Base-by-base conservation (phyloP, 176 grass and related monocot species). In the Zea mays region DNA sequence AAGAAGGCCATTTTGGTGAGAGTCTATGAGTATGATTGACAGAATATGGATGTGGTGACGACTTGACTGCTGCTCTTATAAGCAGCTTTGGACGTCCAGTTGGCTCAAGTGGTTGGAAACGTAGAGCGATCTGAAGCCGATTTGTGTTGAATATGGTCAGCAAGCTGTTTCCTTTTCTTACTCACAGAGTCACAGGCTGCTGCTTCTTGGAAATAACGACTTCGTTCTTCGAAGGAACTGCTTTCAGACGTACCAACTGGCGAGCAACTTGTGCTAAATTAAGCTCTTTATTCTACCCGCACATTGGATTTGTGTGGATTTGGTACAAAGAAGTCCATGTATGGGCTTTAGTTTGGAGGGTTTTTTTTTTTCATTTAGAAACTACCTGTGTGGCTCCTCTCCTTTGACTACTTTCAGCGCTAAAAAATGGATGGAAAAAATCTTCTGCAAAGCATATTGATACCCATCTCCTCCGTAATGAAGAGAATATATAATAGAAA, bases 1-100 rank as follows among this genome's bases (percentile, higher is more conserved):
- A 41, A 41, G 50, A 7, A 36, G 33, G 49, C 67, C 85, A 82
- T 82, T 58, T 58, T 7, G 44, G 45, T 14, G 55, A 44, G 51
- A 42, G 50, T 52, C 15, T 10, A 20, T 45, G 55, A 41, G 44
- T 37, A 16, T n/a, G n/a, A 52, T 81, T 56, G 15, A 54, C 55
- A 13, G 39, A 44, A n/a, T 66, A 19, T 57, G 47, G 17, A 11
- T 45, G 48, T 21, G n/a, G n/a, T n/a, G n/a, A n/a, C 34, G 47
- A 8, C 17, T 59, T 16, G 40, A 6, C 57, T 62, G 40, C 55
- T 62, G 2, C 20, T 16, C 38, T 60, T 83, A 4, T 79, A 58
- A 8, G 40, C 45, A 72, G 63, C 10, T 42, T 51, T 50, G 55
- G 20, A 46, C 3, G 20, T 56, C 33, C 13, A n/a, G 2, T 35